phyloP scores from a whole-genome alignment of 768 basidiomycete genomes.

The Fomitopsis serialis region DNA sequence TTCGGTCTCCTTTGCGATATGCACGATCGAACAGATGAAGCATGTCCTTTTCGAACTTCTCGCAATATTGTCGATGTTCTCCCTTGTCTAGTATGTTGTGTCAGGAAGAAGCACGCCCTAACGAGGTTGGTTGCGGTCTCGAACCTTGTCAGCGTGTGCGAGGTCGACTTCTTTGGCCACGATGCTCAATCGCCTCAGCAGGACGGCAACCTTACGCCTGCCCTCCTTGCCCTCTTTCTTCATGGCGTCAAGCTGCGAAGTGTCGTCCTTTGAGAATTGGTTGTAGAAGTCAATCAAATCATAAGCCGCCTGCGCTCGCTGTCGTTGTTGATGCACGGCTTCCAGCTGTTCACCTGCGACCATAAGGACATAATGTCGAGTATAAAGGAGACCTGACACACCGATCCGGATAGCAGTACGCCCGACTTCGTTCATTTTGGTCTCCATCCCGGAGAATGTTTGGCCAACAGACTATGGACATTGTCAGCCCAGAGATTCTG shows the following conservation, averaged over 20 bases:
- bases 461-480: constrained; percentile 68
- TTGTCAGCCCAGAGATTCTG: not conserved
- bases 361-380: constrained; percentile 1
- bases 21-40: constrained; percentile 92
- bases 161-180: constrained; percentile 93
- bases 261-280: constrained; percentile 82
- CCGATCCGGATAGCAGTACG: constrained; percentile 93
- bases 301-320: constrained; percentile 90
- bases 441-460: constrained; percentile 88
- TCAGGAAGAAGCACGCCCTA: not conserved
- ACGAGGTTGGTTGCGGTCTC: not conserved
- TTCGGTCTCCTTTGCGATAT: constrained; percentile 95
- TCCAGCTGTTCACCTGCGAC: constrained; percentile 88
- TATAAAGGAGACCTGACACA: constrained; percentile 23
- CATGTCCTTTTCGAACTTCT: constrained; percentile 99
- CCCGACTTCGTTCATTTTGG: constrained; percentile 87
- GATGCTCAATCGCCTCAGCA: constrained; percentile 77
- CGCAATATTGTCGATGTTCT: constrained; percentile 94
- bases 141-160: constrained; percentile 73
- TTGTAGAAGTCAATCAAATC: constrained; percentile 93
- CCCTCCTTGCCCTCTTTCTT: constrained; percentile 89
- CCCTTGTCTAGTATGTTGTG: constrained; percentile 65
- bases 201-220: constrained; percentile 80
- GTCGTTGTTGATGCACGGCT: constrained; percentile 85
- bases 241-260: constrained; percentile 63